Evolutionary conservation across 768 basidiomycete species (phyloP), one percentile per base, ranked within the genome.

Genomic region (Xanthoconium purpureum): DNA sequence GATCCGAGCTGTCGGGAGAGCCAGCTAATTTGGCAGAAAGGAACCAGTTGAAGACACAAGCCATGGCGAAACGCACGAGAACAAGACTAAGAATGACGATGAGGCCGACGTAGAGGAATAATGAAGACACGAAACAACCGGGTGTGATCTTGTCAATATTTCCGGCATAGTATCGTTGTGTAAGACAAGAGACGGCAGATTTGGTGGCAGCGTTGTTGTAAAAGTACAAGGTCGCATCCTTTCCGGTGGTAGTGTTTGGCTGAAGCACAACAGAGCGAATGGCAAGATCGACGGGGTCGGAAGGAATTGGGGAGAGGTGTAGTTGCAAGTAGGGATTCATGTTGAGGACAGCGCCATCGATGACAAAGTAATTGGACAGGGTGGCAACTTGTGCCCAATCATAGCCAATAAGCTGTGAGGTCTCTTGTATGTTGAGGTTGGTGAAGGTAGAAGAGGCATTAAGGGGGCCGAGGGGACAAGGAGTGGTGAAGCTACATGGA

Each of bases 31-130:
- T 81, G 9, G 82, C 83, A 11, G 94, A 95, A 47, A 98, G 75
- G 77, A 92, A 96, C 97, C 97, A 99, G 65, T 85, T 94, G 80
- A 98, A 99, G 40, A 96, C 71, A 71, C 92, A 92, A 1, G 97
- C 97, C 96, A 99, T 98, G 64, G 80, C 72, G 74, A 98, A 99
- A 36, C 97, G 91, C 33, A 92, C 85, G 59, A 98, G 73, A 33
- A 99, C 91, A 57, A 99, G 84, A 30, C 83, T 83, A 53, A 98
- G 84, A 67, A 99, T 94, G 75, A 98, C 85, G 71, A 93, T 83
- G 55, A 99, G 81, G 54, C 93, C 91, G 29, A 86, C 75, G 70
- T 97, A 99, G 50, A 98, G 86, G 70, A 98, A 84, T 29, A 98
- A 78, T 45, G 84, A 81, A 33, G 94, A 88, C 38, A 94, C 84